These are phyloP conservation scores for Asterochloris erici DNA, from an alignment of 139 green algal genomes.

Conservation along the genomic window DNA sequence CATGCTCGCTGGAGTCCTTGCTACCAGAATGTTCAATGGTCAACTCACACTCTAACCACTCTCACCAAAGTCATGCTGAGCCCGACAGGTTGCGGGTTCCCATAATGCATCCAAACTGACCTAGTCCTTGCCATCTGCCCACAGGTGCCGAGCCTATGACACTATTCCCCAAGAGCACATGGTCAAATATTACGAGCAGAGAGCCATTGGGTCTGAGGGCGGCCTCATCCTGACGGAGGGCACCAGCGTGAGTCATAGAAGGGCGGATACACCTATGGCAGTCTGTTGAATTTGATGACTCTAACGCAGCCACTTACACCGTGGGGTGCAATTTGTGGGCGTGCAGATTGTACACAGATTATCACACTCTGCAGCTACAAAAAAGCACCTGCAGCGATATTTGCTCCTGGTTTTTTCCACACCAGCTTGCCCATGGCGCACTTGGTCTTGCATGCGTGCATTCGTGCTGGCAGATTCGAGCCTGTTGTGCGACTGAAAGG, in stretches of 20 bases:
- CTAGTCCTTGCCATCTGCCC: not conserved
- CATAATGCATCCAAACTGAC: not conserved
- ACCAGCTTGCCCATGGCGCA: too few relatives aligned
- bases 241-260: slow-evolving; percentile 44
- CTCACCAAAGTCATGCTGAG: too few relatives aligned
- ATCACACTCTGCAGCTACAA: too few relatives aligned
- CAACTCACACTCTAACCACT: too few relatives aligned
- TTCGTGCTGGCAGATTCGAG: not conserved
- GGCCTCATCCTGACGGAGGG: slow-evolving; percentile 65
- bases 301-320: not conserved
- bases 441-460: not conserved
- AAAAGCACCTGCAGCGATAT: not conserved
- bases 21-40: too few relatives aligned
- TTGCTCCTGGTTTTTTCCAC: not conserved
- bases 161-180: slow-evolving; percentile 9
- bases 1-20: too few relatives aligned
- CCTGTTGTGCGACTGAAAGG: not conserved
- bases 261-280: slow-evolving; percentile 26
- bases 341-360: too few relatives aligned
- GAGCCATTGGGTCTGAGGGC: slow-evolving; percentile 38
- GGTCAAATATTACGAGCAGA: slow-evolving; percentile 54
- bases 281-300: not conserved
- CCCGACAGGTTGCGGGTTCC: too few relatives aligned
- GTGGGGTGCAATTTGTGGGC: too few relatives aligned
- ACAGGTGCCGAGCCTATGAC: slow-evolving; percentile 6